phyloP scores from a whole-genome alignment of 73 alveolate genomes.

The Effrenium voratum region DNA sequence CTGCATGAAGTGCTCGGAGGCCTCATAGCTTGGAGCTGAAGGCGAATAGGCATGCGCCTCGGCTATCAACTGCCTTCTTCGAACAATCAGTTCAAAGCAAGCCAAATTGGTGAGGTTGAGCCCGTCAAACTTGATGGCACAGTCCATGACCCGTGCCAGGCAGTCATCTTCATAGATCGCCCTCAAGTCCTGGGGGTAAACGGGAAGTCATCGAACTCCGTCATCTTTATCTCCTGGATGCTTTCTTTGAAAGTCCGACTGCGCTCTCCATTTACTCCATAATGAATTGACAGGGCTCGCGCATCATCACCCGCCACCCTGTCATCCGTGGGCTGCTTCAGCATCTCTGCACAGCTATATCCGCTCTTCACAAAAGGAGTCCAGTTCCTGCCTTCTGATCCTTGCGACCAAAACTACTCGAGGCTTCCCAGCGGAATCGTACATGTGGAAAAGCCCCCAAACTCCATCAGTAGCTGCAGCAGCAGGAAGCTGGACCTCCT shows the following conservation, averaged over 20 bases:
- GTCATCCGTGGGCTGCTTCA: background rate
- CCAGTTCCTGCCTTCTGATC: background rate
- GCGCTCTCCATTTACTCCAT: conserved; percentile 2
- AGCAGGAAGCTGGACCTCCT: background rate
- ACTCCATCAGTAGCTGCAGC: background rate
- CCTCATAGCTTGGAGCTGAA: conserved; percentile 22
- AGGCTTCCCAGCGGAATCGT: background rate
- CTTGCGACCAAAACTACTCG: background rate
- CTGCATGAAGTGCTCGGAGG: conserved; percentile 19
- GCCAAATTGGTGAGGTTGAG: conserved; percentile 6
- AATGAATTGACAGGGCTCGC: background rate
- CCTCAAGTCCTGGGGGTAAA: conserved; percentile 12
- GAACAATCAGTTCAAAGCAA: background rate
- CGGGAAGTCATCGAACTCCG: background rate
- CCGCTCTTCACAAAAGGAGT: background rate
- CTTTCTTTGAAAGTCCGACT: background rate
- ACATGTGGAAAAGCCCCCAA: background rate
- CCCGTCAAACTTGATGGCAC: background rate
- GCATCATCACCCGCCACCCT: background rate
- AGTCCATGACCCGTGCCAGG: background rate
- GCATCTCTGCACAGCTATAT: background rate
- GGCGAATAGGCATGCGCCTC: conserved; percentile 7
- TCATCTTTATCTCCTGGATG: background rate
- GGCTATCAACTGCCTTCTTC: conserved; percentile 7
- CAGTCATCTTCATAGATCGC: background rate